Evolutionary conservation across 148 eudicot species (phyloP).

Genomic region (Rhododendron kiyosumense): DNA sequence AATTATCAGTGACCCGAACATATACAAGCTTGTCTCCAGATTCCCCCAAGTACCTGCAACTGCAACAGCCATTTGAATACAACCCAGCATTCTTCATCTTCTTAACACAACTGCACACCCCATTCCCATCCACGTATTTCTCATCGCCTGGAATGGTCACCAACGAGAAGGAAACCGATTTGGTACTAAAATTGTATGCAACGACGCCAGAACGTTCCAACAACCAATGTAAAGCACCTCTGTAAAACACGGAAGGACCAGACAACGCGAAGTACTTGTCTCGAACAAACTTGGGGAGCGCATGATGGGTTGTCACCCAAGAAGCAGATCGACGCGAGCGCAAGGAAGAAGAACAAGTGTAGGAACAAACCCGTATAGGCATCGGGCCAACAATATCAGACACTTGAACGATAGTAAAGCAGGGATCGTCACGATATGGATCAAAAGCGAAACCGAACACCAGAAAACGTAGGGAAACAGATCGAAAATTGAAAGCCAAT

Average conservation of each 20-base stretch:
- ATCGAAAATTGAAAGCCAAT: neutral
- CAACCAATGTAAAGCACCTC: neutral
- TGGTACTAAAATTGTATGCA: neutral
- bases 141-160: neutral
- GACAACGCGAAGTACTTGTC: neutral
- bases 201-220: neutral
- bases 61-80: neutral
- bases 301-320: neutral
- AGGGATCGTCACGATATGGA: neutral
- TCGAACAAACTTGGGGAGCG: neutral
- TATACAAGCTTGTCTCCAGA: neutral
- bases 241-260: neutral
- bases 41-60: neutral
- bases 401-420: neutral
- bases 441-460: neutral
- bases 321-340: neutral
- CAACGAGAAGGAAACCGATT: neutral
- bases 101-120: neutral
- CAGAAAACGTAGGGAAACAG: neutral
- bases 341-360: neutral
- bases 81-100: neutral
- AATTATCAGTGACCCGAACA: neutral
- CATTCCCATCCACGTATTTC: neutral
- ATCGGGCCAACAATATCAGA: neutral
- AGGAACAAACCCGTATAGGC: neutral